phyloP scores from a whole-genome alignment of 2,329 filamentous ascomycete species.

The Apiospora hydei region DNA sequence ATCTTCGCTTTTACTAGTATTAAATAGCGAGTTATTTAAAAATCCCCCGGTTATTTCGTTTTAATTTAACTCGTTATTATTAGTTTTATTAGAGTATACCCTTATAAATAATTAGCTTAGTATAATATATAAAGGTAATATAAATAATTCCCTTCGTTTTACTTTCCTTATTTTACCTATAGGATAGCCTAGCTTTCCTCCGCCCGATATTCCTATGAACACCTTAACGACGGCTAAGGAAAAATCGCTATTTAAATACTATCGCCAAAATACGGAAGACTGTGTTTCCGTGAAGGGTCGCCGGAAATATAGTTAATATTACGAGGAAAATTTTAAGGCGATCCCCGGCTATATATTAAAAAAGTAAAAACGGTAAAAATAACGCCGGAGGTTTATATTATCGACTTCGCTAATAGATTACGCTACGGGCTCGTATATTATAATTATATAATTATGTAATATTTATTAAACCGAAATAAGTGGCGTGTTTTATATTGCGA shows the following conservation, averaged over 20 bases:
- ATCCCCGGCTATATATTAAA: not conserved
- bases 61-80: not conserved
- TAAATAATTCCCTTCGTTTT: not conserved
- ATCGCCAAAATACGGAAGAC: not conserved
- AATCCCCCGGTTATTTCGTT: not conserved
- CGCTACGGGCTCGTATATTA: not conserved
- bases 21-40: not conserved
- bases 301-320: not conserved
- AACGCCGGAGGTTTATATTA: not conserved
- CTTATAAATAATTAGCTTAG: not conserved
- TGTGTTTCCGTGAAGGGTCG: not conserved
- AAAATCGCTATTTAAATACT: not conserved
- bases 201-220: not conserved
- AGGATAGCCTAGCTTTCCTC: not conserved
- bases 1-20: not conserved
- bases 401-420: not conserved
- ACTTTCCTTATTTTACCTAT: not conserved
- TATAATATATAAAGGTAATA: not conserved
- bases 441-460: not conserved
- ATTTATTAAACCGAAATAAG: not conserved
- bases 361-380: not conserved
- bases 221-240: not conserved
- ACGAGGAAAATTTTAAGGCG: not conserved
- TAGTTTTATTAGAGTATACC: not conserved
- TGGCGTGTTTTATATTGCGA: constrained; percentile 1